Percentiles rank a stretch among this genome's conserved stretches.
Evolutionary conservation across 2,329 filamentous ascomycete species (phyloP).

Genomic region (Aureobasidium pullulans): DNA sequence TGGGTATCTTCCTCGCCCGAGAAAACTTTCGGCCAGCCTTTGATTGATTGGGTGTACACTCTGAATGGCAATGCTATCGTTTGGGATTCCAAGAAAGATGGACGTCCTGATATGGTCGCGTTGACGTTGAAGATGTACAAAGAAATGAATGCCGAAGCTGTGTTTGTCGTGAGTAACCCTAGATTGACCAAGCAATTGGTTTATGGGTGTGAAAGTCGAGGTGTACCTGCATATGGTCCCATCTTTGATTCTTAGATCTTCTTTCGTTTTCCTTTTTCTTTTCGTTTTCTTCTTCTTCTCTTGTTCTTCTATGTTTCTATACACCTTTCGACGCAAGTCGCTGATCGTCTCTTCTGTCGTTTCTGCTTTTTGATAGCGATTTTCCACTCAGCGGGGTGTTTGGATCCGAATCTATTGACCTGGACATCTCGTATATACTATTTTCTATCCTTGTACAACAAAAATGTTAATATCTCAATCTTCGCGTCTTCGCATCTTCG

Average conservation of each 20-base stretch:
- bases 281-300: neutral
- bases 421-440: neutral
- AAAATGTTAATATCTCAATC: neutral
- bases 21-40: constrained; percentile 36
- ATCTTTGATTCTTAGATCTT: constrained; percentile 58
- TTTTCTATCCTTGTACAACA: neutral
- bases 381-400: neutral
- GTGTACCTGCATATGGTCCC: constrained; percentile 61
- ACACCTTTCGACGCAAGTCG: neutral
- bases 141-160: constrained; percentile 52
- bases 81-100: constrained; percentile 50
- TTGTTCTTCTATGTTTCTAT: neutral
- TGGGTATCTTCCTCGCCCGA: constrained; percentile 50
- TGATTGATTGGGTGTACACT: constrained; percentile 7
- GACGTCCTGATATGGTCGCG: constrained; percentile 54
- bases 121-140: constrained; percentile 45
- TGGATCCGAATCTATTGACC: neutral
- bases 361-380: neutral
- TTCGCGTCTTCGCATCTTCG: too few relatives aligned
- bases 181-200: constrained; percentile 61
- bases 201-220: constrained; percentile 58
- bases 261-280: neutral
- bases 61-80: constrained; percentile 52
- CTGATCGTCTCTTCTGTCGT: neutral
- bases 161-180: constrained; percentile 66